Evolutionary conservation across 2,329 filamentous ascomycete genomes (phyloP), one percentile per base, ranked within the genome.

Genomic region (Apiospora rasikravindrae): DNA sequence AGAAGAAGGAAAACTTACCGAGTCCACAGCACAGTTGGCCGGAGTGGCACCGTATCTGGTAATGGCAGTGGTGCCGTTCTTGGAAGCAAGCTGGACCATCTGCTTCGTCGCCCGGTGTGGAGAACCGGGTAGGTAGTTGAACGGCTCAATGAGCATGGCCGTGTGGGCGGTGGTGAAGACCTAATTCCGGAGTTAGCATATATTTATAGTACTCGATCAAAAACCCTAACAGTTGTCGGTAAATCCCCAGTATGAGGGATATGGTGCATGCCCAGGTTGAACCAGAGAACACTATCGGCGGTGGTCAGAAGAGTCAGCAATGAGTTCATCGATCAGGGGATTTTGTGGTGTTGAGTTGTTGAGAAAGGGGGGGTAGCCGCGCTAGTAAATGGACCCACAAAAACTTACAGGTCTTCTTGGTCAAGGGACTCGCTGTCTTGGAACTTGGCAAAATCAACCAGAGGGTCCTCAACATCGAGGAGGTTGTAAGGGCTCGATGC

Each of bases 401-500:
- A 11, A 14, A 37, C 57, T 40, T 64, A 64, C 57, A 37, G 33
- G 29, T 64, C 57, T n/a, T 64, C 57, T 11, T 40, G 29, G 2
- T 40, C 57, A 13, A 64, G 19, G 13, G 8, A 40, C 57, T 64
- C 57, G 16, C 10, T 40, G 29, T 64, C 19, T 2, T 13, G 8
- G 19, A 40, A 64, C 19, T 64, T 64, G 8, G 19, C 6, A n/a
- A 86, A 86, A 67, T 85, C 80, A 10, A 86, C 78, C 4, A 84
- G 73, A 3, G 84, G 84, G 70, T 83, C 78, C 2, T 78, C 71
- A 4, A 79, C 77, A n/a, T 80, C 77, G 72, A 82, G 79, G 61
- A 78, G 78, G 73, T 84, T 85, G 29, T 81, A 74, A 1, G 82
- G 78, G 57, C 84, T 81, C 0, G 83, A 81, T 19, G 75, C 76